Conservation (phyloP, 2,329 filamentous ascomycete species). For the Cyphellophora attinorum region DNA sequence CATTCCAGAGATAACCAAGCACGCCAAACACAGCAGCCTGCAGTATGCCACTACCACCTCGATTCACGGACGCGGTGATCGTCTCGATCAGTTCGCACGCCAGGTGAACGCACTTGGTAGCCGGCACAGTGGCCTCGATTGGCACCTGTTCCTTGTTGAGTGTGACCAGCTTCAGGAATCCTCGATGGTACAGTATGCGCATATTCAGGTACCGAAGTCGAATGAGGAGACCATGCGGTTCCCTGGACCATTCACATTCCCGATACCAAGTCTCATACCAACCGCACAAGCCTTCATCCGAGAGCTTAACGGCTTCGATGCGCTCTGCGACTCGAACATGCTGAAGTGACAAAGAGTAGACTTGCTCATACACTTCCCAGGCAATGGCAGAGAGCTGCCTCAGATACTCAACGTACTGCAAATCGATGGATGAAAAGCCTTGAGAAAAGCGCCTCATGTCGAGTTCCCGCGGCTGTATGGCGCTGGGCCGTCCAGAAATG, state of each 20-base stretch:
- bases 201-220: constrained; percentile 6
- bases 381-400: constrained; percentile 8
- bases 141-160: too few relatives aligned
- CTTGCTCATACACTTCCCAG: constrained; percentile 7
- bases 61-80: constrained; percentile 2
- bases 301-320: constrained; percentile 3
- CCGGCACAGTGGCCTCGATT: too few relatives aligned
- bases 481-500: constrained; percentile 5
- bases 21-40: constrained; percentile 5
- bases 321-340: constrained; percentile 2
- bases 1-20: constrained; percentile 8
- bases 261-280: constrained; percentile 7
- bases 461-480: constrained; percentile 5
- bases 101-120: constrained; percentile 5
- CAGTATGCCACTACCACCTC: constrained; percentile 4
- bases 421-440: constrained; percentile 27
- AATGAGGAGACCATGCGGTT: constrained; percentile 7
- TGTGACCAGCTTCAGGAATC: constrained; percentile 7
- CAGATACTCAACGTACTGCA: constrained; percentile 9
- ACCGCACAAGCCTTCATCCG: constrained; percentile 1
- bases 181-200: constrained; percentile 7
- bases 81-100: constrained; percentile 4
- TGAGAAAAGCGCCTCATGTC: constrained; percentile 61
- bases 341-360: constrained; percentile 6
- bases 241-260: constrained; percentile 4